Base-by-base conservation (phyloP, 2,329 filamentous ascomycete genomes). In the Cladosporium austrohemisphaericum region DNA sequence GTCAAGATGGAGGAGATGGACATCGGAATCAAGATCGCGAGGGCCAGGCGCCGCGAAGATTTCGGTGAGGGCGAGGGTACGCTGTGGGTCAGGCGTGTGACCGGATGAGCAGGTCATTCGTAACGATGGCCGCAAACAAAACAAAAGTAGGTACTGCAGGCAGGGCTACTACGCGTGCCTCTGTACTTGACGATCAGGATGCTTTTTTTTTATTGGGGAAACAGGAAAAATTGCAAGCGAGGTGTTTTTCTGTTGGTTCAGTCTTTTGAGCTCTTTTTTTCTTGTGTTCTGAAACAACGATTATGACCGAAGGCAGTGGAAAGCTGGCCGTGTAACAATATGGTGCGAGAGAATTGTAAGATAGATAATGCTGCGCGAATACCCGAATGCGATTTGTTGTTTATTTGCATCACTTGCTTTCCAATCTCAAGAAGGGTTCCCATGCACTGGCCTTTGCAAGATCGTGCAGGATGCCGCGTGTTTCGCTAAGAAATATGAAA, bases 31-130 rank as follows among this genome's bases (percentile, higher is more conserved):
- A 84, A 83, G 66, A 72, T 93, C 48, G 84, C 85, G 8, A 85
- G 86, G 69, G 91, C 88, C 71, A 78, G 87, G 40, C 76, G 83
- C 58, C 86, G 91, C 59, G 79, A 84, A 55, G 78, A 85, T 45
- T 76, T 76, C 2, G 74, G 76, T 26, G 85, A 76, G 20, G 62
- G 54, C 59, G 83, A 87, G 60, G 80, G 80, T 9, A 84, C 83
- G 0, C 69, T 94, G 8, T 94, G 88, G 88, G 85, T 94, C 41
- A 79, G 84, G 60, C 77, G 88, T 55, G 84, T 90, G 53, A 90
- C 86, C 16, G 79, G 76, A 53, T 85, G 65, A 77, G 52, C 6
- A 25, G 25, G 10, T 29, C n/a, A n/a, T 5, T 23, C 13, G 37
- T 10, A 6, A 28, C 23, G n/a, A 25, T 6, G 32, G 16, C 20